These are phyloP conservation scores for Diaporthe citri DNA, from an alignment of 2,329 filamentous ascomycete genomes.

Conservation along the genomic window DNA sequence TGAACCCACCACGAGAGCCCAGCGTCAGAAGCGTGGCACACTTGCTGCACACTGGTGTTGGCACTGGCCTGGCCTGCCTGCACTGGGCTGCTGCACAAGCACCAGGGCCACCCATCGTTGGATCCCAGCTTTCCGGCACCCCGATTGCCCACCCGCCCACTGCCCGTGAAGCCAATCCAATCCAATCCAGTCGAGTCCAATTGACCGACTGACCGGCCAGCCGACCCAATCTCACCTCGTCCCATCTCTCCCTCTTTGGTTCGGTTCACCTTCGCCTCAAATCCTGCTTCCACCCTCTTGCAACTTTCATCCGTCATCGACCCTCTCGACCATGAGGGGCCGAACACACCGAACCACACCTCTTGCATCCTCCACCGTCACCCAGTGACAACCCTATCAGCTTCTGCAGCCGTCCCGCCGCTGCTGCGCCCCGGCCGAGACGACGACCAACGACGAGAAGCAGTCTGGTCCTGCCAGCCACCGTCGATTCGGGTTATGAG, in stretches of 20 bases:
- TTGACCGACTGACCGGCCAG: constrained; percentile 15
- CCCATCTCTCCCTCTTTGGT: constrained; percentile 25
- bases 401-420: constrained; percentile 3
- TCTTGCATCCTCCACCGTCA: constrained; percentile 15
- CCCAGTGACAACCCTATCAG: constrained; percentile 8
- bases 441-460: constrained; percentile 10
- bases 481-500: constrained; percentile 37
- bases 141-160: constrained; percentile 12
- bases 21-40: constrained; percentile 7
- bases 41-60: neutral
- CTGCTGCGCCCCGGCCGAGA: constrained; percentile 5
- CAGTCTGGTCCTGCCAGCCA: constrained; percentile 25
- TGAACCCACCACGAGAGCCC: constrained; percentile 4
- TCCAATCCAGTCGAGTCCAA: neutral
- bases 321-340: constrained; percentile 35
- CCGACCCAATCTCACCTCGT: constrained; percentile 33
- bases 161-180: constrained; percentile 4
- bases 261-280: constrained; percentile 22
- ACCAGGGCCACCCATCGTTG: neutral
- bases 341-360: constrained; percentile 15
- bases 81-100: neutral
- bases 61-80: neutral
- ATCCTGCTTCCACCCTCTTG: constrained; percentile 14
- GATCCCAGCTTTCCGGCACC: constrained; percentile 28
- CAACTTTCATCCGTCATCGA: constrained; percentile 25